Base-by-base conservation (phyloP, 1,284 basidiomycete species). In the Vanrija sp. region DNA sequence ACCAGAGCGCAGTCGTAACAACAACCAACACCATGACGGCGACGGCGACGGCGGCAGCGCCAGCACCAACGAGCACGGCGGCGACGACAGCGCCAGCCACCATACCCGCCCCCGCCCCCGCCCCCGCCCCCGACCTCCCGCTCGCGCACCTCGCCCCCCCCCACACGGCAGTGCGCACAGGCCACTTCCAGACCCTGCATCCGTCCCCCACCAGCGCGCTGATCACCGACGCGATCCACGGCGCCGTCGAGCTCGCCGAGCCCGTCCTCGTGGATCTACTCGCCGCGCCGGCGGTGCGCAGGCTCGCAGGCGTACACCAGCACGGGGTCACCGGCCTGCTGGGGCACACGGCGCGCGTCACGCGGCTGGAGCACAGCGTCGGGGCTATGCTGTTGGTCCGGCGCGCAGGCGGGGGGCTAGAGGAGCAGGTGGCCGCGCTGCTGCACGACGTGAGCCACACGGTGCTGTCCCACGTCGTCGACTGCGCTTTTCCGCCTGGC, bases 361-460 rank as follows among this genome's bases (percentile, higher is more conserved):
- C 57, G 1, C 54, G 57, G 9, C 54, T 59, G 22, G 57, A 59
- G 25, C 57, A 59, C 46, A 35, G 22, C 5, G 39, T 59, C n/a
- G 57, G 57, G 9, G 57, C 57, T 1, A 45, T 59, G 54, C 23
- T 59, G 9, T 54, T 59, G 15, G 57, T 59, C 2, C 51, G 57
- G 15, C 6, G 19, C 4, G 57, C 49, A 1, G 57, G 57, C 14
- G 57, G 27, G 15, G 44, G 24, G 15, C 41, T 59, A n/a, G 41
- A 41, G 2, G 57, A 59, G n/a, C 57, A 59, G n/a, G 51, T 46
- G 4, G 49, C 53, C 7, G 57, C 51, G 3, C 51, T 59, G 9
- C 45, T 59, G 14, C 57, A 59, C 45, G 57, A 59, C 45, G 41
- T 59, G 18, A 38, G 27, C 20, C 57, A 59, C 37, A 59, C 57